Evolutionary conservation across 2,329 filamentous ascomycete genomes (phyloP).

Genomic region (Mycosphaerelloides madeirae): DNA sequence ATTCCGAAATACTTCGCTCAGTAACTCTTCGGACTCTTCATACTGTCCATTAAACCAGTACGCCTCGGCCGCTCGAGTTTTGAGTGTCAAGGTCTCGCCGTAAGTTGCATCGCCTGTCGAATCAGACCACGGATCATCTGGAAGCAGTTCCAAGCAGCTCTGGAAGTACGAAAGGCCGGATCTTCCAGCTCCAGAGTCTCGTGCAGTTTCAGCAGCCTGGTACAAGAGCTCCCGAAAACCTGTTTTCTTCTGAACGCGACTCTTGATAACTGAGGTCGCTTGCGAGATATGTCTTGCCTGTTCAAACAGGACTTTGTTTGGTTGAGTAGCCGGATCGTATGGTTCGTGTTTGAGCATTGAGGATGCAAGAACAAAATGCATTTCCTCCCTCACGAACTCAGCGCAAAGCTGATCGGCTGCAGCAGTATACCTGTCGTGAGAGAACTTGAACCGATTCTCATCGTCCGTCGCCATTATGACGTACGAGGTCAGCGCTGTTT

Average conservation of each 20-base stretch:
- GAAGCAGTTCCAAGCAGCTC: constrained; percentile 71
- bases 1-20: constrained; percentile 64
- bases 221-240: constrained; percentile 69
- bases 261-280: constrained; percentile 68
- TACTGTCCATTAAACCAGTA: constrained; percentile 73
- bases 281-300: constrained; percentile 78
- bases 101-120: constrained; percentile 67
- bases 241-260: constrained; percentile 49
- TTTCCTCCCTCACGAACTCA: constrained; percentile 62
- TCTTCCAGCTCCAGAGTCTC: constrained; percentile 75
- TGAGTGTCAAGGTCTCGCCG: constrained; percentile 76
- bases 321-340: constrained; percentile 52
- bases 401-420: constrained; percentile 69
- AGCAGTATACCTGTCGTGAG: constrained; percentile 80
- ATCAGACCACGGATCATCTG: constrained; percentile 72
- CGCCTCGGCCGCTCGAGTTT: constrained; percentile 76
- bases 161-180: constrained; percentile 80
- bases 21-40: constrained; percentile 61
- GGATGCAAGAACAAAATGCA: constrained; percentile 87
- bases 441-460: constrained; percentile 81
- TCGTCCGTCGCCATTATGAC: constrained; percentile 76
- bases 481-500: constrained; percentile 73
- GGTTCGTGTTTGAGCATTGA: constrained; percentile 68
- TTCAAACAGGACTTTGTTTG: constrained; percentile 56
- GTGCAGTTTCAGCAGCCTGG: constrained; percentile 71